Percentiles rank a stretch among this genome's conserved stretches.
phyloP scores from a whole-genome alignment of 495 filamentous ascomycete genomes.

The Daldinia bambusicola region DNA sequence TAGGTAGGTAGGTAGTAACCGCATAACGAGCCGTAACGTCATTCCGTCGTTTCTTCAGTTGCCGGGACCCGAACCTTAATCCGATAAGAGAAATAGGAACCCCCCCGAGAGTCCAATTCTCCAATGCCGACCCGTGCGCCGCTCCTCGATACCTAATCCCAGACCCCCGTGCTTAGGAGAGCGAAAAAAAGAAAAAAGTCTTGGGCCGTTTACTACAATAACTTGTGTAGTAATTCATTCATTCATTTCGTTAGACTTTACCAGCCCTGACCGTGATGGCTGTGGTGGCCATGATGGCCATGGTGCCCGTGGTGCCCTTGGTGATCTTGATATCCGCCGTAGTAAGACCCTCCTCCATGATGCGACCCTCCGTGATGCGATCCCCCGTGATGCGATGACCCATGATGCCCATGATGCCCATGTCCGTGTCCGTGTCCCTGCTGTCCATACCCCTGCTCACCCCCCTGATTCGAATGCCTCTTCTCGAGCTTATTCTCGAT shows the following conservation, averaged over 20 bases:
- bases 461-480: constrained; percentile 34
- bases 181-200: background rate
- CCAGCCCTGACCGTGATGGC: constrained; percentile 32
- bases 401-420: constrained; percentile 20
- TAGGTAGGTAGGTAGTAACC: background rate
- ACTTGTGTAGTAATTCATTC: background rate
- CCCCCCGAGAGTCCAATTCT: background rate
- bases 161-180: background rate
- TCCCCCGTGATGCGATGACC: constrained; percentile 3
- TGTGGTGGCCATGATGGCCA: constrained; percentile 23
- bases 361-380: no score
- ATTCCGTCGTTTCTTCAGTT: background rate
- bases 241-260: background rate
- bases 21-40: background rate
- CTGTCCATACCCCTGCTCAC: constrained; percentile 8
- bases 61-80: background rate
- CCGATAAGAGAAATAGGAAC: background rate
- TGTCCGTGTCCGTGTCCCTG: no score
- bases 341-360: background rate
- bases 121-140: background rate
- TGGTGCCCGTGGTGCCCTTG: constrained; percentile 29
- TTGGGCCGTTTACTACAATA: background rate
- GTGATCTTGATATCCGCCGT: constrained; percentile 29
- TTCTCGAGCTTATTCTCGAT: constrained; percentile 60
- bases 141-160: background rate